Evolutionary conservation across 305 asterid species (phyloP).

Genomic region (Lippia alba): DNA sequence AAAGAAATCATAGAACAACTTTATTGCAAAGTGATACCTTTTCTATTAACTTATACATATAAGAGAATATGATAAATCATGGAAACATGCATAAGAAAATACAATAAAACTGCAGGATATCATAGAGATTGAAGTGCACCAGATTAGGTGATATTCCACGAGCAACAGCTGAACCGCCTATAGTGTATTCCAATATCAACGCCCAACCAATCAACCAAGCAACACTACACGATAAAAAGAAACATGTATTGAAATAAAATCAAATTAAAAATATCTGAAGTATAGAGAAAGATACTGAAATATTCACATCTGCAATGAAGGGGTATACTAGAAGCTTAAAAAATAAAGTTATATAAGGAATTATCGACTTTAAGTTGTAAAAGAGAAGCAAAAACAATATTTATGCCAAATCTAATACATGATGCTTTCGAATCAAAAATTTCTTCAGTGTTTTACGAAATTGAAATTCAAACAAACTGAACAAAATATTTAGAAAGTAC

Average conservation of each 20-base stretch:
- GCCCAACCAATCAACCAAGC: constrained; percentile 99
- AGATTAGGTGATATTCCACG: constrained; percentile 98
- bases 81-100: constrained; percentile 23
- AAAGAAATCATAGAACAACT: constrained; percentile 3
- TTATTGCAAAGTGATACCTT: constrained; percentile 4
- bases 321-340: constrained; percentile 2
- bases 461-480: constrained; percentile 12
- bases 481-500: constrained; percentile 43
- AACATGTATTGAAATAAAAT: constrained; percentile 7
- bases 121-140: constrained; percentile 49
- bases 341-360: too few species aligned
- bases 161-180: constrained; percentile 98
- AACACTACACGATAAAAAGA: constrained; percentile 52
- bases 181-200: constrained; percentile 85
- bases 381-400: background rate
- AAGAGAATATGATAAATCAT: constrained; percentile 20
- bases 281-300: constrained; percentile 12
- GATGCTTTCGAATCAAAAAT: constrained; percentile 11
- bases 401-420: constrained; percentile 2
- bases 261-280: background rate
- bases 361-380: too few species aligned
- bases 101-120: constrained; percentile 10
- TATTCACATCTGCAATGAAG: constrained; percentile 16
- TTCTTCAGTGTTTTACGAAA: constrained; percentile 8
- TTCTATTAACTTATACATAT: constrained; percentile 4